A percentile compares a stretch with the other conserved stretches of the same genome.
These are phyloP conservation scores for Cladosporium cucumerinum DNA, from an alignment of 2,329 filamentous ascomycete species.

Conservation along the genomic window DNA sequence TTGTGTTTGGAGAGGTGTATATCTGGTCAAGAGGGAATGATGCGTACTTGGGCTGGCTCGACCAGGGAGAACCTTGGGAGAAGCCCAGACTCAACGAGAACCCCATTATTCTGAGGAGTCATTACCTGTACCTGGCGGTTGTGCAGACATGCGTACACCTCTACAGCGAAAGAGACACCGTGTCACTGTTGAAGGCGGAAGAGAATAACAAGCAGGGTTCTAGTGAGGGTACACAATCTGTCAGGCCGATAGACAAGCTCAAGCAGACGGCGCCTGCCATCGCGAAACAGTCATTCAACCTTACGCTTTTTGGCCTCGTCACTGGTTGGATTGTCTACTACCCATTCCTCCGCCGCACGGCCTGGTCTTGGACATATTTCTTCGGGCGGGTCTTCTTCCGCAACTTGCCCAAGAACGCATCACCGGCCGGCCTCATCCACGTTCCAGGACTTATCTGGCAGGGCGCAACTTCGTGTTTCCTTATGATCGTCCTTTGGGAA, in stretches of 20 bases:
- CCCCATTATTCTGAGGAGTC: slow-evolving; percentile 72
- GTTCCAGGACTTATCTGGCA: slow-evolving; percentile 23
- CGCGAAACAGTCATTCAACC: slow-evolving; percentile 19
- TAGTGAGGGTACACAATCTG: background rate
- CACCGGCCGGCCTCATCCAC: slow-evolving; percentile 51
- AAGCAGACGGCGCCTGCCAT: slow-evolving; percentile 15
- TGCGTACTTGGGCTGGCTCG: slow-evolving; percentile 70
- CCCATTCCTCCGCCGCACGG: slow-evolving; percentile 52
- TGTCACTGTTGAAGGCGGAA: slow-evolving; percentile 47
- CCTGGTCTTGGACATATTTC: slow-evolving; percentile 68
- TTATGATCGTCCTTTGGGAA: slow-evolving; percentile 73
- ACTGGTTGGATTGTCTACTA: slow-evolving; percentile 54
- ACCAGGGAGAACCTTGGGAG: slow-evolving; percentile 62
- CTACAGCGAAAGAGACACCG: slow-evolving; percentile 67
- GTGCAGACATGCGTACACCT: slow-evolving; percentile 70
- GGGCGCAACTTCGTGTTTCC: slow-evolving; percentile 55
- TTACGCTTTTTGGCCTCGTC: slow-evolving; percentile 20
- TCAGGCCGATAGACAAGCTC: background rate
- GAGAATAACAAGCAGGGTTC: slow-evolving; percentile 33
- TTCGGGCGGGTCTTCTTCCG: slow-evolving; percentile 71
- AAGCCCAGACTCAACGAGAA: slow-evolving; percentile 79
- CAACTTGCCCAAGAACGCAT: slow-evolving; percentile 67
- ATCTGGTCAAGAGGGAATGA: slow-evolving; percentile 59
- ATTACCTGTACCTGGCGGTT: slow-evolving; percentile 65
- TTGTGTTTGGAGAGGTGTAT: slow-evolving; percentile 76